Conservation (phyloP, 2,329 filamentous ascomycete species). For the Sporothrix dimorphospora region DNA sequence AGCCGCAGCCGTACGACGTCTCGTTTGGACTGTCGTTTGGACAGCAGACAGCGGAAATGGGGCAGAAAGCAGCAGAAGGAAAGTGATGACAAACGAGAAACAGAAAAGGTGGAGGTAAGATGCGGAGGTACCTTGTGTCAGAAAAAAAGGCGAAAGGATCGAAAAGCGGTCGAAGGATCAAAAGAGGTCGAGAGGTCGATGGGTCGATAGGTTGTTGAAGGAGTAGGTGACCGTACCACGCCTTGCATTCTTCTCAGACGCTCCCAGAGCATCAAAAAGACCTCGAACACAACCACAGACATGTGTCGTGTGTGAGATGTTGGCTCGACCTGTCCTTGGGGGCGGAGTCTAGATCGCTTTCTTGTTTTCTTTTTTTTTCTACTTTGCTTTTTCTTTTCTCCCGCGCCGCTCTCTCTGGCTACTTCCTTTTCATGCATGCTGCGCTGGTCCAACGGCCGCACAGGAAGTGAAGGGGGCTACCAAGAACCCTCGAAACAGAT, state of each 20-base stretch:
- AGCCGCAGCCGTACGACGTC: neutral
- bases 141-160: neutral
- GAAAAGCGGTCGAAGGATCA: neutral
- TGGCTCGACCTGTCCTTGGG: neutral
- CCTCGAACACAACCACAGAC: neutral
- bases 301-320: neutral
- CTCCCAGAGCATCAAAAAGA: neutral
- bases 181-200: neutral
- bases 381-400: neutral
- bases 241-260: neutral
- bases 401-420: neutral
- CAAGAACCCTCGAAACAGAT: neutral
- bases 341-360: neutral
- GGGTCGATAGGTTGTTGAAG: neutral
- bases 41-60: too few relatives aligned
- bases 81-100: neutral
- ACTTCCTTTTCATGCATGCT: neutral
- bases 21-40: slow-evolving; percentile 13
- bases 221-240: neutral
- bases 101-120: slow-evolving; percentile 5
- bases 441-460: neutral
- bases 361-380: neutral
- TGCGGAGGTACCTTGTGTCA: neutral
- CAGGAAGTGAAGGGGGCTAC: too few relatives aligned
- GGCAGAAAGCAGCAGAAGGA: too few relatives aligned